phyloP scores from a whole-genome alignment of 495 filamentous ascomycete genomes.

The Hypoxylon intermedium region DNA sequence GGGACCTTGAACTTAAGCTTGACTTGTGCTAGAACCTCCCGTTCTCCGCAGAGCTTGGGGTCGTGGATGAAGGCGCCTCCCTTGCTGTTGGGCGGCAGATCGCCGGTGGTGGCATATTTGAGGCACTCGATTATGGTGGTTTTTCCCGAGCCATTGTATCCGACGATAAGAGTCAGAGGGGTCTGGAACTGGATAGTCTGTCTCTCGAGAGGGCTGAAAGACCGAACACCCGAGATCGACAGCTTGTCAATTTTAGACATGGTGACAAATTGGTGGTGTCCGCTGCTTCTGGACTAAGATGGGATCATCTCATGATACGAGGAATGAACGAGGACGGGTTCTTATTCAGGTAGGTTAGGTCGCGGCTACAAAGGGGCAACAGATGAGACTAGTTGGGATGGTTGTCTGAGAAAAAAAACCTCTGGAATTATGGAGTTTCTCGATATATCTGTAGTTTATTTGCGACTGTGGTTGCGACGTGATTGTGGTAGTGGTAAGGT shows the following conservation, averaged over 20 bases:
- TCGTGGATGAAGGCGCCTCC: conserved; percentile 97
- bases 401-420: too few species aligned
- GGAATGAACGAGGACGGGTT: neutral
- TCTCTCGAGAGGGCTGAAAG: conserved; percentile 78
- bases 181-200: conserved; percentile 90
- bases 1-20: conserved; percentile 84
- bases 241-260: conserved; percentile 87
- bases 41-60: conserved; percentile 88
- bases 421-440: too few species aligned
- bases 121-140: conserved; percentile 99
- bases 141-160: conserved; percentile 96
- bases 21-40: conserved; percentile 89
- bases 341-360: neutral
- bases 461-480: too few species aligned
- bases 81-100: conserved; percentile 91
- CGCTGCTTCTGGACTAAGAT: conserved; percentile 7
- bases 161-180: conserved; percentile 93
- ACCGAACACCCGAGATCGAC: conserved; percentile 85
- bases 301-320: conserved; percentile 20
- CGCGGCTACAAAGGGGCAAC: neutral
- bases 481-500: neutral
- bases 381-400: neutral
- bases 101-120: conserved; percentile 96
- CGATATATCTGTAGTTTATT: too few species aligned
- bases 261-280: conserved; percentile 36